phyloP scores from a whole-genome alignment of 345 rosid species.

The Camelina laxa region DNA sequence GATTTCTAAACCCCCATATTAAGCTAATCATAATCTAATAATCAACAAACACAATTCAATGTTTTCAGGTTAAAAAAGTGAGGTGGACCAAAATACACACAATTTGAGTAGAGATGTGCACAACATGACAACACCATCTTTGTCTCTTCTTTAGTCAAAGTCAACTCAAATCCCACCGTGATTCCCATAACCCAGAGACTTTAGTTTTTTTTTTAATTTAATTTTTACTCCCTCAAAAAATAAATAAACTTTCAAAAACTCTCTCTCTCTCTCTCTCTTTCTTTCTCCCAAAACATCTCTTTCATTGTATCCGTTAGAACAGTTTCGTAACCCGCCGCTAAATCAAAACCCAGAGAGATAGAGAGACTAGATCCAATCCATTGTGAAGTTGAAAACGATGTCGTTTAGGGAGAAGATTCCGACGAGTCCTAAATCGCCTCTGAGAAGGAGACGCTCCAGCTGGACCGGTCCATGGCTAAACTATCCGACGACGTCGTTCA shows the following conservation, averaged over 20 bases:
- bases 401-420: constrained; percentile 53
- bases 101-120: constrained; percentile 25
- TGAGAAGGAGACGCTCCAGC: constrained; percentile 53
- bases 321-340: constrained; percentile 32
- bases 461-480: constrained; percentile 73
- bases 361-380: background rate
- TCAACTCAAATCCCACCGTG: constrained; percentile 37
- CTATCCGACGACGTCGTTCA: constrained; percentile 55
- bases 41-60: background rate
- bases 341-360: background rate
- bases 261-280: constrained; percentile 4
- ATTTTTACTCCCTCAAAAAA: background rate
- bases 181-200: constrained; percentile 28
- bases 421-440: constrained; percentile 51
- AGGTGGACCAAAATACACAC: background rate
- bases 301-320: constrained; percentile 49
- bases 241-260: constrained; percentile 7
- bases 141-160: background rate
- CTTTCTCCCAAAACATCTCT: constrained; percentile 26
- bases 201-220: background rate
- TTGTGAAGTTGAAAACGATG: constrained; percentile 46
- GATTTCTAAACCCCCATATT: background rate
- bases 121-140: constrained; percentile 2
- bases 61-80: constrained; percentile 14
- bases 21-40: background rate